Percentiles rank a stretch among this genome's conserved stretches.
Evolutionary conservation across 2,329 filamentous ascomycete genomes (phyloP).

Genomic region (Fusarium sulawesiense): DNA sequence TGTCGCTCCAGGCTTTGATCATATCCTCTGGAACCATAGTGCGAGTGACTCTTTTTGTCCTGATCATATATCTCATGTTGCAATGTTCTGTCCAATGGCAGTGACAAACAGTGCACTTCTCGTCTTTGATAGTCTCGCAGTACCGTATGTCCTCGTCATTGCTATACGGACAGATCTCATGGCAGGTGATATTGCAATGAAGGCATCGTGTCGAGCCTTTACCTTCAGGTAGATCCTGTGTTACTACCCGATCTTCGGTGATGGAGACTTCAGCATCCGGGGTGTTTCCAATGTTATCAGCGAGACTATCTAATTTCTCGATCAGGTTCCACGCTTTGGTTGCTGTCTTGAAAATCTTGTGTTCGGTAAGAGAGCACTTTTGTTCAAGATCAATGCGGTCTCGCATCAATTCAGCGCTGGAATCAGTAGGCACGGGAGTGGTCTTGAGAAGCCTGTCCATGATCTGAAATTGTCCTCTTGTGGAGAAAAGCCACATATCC

Average conservation of each 20-base stretch:
- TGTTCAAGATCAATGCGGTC: neutral
- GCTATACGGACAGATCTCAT: neutral
- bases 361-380: neutral
- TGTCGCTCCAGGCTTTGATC: neutral
- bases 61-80: neutral
- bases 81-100: conserved; percentile 1
- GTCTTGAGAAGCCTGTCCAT: neutral
- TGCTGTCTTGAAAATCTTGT: neutral
- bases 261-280: neutral
- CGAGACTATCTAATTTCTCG: neutral
- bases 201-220: neutral
- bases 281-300: neutral
- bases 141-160: neutral
- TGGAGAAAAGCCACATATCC: neutral
- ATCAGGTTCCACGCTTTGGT: neutral
- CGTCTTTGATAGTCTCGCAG: neutral
- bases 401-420: neutral
- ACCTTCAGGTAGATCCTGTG: neutral
- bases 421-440: neutral
- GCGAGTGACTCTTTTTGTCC: neutral
- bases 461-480: neutral
- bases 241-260: neutral
- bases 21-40: neutral
- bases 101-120: neutral
- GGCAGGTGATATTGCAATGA: neutral